Percentiles rank a stretch among this genome's conserved stretches.
Evolutionary conservation across 192 early-diverging fungal species (phyloP).

Genomic region (Mortierella claussenii): DNA sequence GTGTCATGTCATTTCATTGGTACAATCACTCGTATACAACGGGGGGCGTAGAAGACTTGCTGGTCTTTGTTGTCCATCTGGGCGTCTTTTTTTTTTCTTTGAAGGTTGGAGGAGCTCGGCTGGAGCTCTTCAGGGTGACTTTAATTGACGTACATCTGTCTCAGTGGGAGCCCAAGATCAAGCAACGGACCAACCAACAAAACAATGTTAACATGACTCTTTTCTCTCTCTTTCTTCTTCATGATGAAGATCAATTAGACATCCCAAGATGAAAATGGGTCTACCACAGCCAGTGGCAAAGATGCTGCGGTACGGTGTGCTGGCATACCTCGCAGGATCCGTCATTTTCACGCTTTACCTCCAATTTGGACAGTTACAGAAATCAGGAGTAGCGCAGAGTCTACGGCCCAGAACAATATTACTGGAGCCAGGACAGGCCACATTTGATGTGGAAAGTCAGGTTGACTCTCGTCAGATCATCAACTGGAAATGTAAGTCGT

Average conservation of each 20-base stretch:
- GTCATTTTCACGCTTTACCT: constrained; percentile 24
- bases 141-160: not conserved
- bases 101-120: too few relatives aligned
- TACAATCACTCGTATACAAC: too few relatives aligned
- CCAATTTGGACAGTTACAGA: not conserved
- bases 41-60: too few relatives aligned
- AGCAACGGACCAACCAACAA: too few relatives aligned
- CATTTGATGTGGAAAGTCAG: constrained; percentile 25
- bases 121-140: too few relatives aligned
- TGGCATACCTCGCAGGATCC: constrained; percentile 36
- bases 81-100: too few relatives aligned
- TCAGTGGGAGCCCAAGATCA: not conserved
- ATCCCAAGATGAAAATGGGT: not conserved
- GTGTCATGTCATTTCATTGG: too few relatives aligned
- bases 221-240: not conserved
- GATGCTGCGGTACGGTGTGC: constrained; percentile 24
- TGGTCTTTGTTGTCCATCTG: too few relatives aligned
- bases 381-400: not conserved
- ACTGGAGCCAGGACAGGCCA: constrained; percentile 27
- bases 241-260: not conserved
- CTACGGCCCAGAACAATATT: not conserved
- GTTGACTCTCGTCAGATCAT: constrained; percentile 28
- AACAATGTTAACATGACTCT: not conserved
- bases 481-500: constrained; percentile 28
- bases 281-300: constrained; percentile 14